Conservation (phyloP, 495 filamentous ascomycete species). For the Penicillium riverlandense region DNA sequence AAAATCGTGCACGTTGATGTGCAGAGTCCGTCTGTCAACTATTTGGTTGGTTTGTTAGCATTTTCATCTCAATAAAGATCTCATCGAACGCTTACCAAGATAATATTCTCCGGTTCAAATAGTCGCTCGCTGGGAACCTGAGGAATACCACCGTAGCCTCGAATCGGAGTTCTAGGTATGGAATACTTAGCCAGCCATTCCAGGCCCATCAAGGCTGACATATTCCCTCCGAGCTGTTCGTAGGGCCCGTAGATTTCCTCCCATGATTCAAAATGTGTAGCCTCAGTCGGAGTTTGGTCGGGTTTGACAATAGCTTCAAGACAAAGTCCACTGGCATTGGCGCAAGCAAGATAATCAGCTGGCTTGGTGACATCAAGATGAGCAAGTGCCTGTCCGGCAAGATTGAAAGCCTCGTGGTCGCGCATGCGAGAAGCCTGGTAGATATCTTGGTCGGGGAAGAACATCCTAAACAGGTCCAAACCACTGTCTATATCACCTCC, state of each 20-base stretch:
- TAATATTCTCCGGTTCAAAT: conserved; percentile 1
- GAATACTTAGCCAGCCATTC: background rate
- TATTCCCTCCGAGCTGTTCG: conserved; percentile 30
- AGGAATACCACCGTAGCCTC: background rate
- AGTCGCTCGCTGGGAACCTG: background rate
- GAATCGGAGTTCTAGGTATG: background rate
- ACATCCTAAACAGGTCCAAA: conserved; percentile 42
- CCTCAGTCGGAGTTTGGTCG: conserved; percentile 12
- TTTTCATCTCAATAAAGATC: background rate
- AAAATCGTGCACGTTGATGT: conserved; percentile 46
- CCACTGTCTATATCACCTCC: conserved; percentile 36
- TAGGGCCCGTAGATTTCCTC: conserved; percentile 38
- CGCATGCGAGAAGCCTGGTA: conserved; percentile 39
- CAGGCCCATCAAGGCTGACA: conserved; percentile 19
- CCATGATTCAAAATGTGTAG: conserved; percentile 39
- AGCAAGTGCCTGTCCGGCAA: conserved; percentile 25
- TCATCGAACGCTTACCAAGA: background rate
- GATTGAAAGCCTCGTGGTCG: conserved; percentile 29
- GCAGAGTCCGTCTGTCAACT: conserved; percentile 37
- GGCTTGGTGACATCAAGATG: background rate
- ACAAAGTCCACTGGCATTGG: background rate
- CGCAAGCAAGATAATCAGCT: background rate
- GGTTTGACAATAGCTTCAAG: background rate
- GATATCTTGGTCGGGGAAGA: conserved; percentile 41
- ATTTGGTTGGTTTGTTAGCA: background rate